Base-by-base conservation (phyloP, 1,284 basidiomycete species). In the Rhodotorula mucilaginosa region DNA sequence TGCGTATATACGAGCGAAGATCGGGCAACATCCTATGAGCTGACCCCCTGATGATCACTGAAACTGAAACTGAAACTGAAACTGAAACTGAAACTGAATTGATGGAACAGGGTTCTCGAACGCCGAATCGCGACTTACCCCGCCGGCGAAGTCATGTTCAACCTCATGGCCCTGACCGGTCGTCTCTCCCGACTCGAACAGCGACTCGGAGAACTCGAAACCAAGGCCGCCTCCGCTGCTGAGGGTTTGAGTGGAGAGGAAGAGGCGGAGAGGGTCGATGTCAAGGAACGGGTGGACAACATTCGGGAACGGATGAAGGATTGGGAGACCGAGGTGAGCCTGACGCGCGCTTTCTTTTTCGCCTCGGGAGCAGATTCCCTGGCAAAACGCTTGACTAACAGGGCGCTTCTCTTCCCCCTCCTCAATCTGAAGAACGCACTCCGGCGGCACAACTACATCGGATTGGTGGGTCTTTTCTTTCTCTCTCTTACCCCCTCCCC, bases 401-500 rank as follows among this genome's bases (percentile, higher is more conserved):
- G 3, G 57, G n/a, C 51, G 18, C 5, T 26, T 57, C n/a, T 69
- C 39, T 58, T 61, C 34, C 34, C 34, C 67, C 39, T n/a, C 71
- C 61, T 64, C 46, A 47, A 31, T 76, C 91, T 89, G 34, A 90
- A 92, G 81, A 92, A 92, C 81, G 88, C 89, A 72, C 83, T 92
- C 57, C 85, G 91, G 58, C 83, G 87, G 78, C 91, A 93, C 79
- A 93, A 93, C 78, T 90, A 92, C 79, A 85, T 92, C 59, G 90
- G 92, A 46, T 83, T 93, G 21, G 61, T 62, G 15, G 23, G 71
- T 88, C 8, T n/a, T n/a, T n/a, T 34, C 34, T 34, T 7, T 34
- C 34, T 34, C 34, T 34, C 34, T 34, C n/a, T n/a, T n/a, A n/a
- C n/a, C n/a, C n/a, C n/a, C n/a, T n/a, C n/a, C n/a, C n/a, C n/a